Base-by-base conservation (phyloP, 2,329 filamentous ascomycete species). In the Xylariaceae sp. region DNA sequence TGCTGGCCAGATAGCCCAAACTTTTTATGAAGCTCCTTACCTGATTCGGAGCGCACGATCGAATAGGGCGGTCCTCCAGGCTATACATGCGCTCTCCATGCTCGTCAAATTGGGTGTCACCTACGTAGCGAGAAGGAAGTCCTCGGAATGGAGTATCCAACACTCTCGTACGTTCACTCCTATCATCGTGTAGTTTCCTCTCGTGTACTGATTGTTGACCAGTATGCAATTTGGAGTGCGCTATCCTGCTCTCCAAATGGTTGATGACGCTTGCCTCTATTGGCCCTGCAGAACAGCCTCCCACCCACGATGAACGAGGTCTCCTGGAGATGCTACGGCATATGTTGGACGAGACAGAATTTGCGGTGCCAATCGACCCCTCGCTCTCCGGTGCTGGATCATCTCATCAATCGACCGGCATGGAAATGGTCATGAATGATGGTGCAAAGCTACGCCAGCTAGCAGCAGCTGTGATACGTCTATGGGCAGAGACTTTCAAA, bases 61-160 rank as follows among this genome's bases (percentile, higher is more conserved):
- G 19, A 82, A 80, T 32, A 73, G 82, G 41, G 85, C 84, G 1
- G 78, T 87, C 0, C 76, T 86, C 27, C 85, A 88, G 58, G 81
- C 83, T 1, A 80, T 85, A 27, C 85, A 87, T 61, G 83, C 85
- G 0, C 69, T 89, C 33, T 84, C 82, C 3, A 82, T 86, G 71
- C 70, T 85, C 19, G 80, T 86, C 51, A 85, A 83, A 62, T 73
- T 76, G 12, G 81, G 81, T 0, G 80, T 84, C 17, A 82, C 81
- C 57, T 83, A 82, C 56, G 78, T 83, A 42, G 80, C 81, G 39
- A 75, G 78, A 54, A 79, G 79, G 5, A 82, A 83, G 64, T 80
- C 78, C 1, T 69, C 78, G 1, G 77, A 82, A 61, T 83, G 81
- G 81, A 82, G 80, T 59, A 82, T 83, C 60, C 79, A 83, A 53